Base-by-base conservation (phyloP, 495 filamentous ascomycete genomes). In the Echria macrotheca region DNA sequence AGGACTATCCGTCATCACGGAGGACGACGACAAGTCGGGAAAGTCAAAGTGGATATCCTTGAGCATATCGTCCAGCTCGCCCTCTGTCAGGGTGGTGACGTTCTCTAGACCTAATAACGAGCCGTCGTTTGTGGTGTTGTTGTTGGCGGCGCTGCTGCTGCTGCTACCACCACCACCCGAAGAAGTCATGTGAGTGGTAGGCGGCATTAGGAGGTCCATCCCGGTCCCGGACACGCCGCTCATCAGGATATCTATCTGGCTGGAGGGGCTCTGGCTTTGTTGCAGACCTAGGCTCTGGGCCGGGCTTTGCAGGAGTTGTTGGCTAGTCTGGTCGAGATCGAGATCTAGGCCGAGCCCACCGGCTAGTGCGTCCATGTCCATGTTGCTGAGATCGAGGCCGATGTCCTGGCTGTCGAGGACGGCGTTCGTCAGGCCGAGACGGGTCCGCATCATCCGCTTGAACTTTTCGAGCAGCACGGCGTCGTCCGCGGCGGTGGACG, bases 401-500 rank as follows among this genome's bases (percentile, higher is more conserved):
- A n/a, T n/a, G n/a, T n/a, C n/a, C n/a, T n/a, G n/a, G n/a, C n/a
- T n/a, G n/a, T n/a, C n/a, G n/a, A n/a, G n/a, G n/a, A n/a, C n/a
- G 12, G 23, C 22, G 12, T 12, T 21, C 5, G 4, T n/a, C 28
- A 54, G 35, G 8, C 52, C 44, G 18, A 58, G 9, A 17, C 50
- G 48, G 23, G 19, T 40, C 50, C 26, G 51, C 52, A 63, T 56
- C 53, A 76, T 60, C 17, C 58, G 58, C 53, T 69, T 74, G 63
- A 79, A 79, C 52, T 68, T 73, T 21, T 60, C 69, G 28, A 79
- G 57, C 14, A 79, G 50, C 8, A 68, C 60, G 15, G 41, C 52
- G 54, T 79, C 74, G 35, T 79, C 76, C 6, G 73, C 76, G 17
- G 72, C 54, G 9, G 75, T 77, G 17, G 37, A 51, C 17, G 58